Conservation (phyloP, 2,329 filamentous ascomycete genomes). For the Penicillium palitans region DNA sequence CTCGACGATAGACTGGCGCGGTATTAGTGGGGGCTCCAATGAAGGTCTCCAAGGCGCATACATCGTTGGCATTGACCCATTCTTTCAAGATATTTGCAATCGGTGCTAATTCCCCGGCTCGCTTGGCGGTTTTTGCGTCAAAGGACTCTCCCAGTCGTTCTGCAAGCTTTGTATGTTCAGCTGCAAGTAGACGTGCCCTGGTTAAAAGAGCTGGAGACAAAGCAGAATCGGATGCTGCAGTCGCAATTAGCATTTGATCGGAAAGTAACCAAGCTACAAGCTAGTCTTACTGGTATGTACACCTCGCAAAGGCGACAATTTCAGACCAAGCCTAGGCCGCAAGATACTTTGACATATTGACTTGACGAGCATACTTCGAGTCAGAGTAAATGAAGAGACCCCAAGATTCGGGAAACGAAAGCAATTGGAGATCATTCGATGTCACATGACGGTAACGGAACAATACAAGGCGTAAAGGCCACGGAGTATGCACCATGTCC, state of each 20-base stretch:
- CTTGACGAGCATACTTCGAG: constrained; percentile 38
- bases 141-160: constrained; percentile 56
- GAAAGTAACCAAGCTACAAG: neutral
- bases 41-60: constrained; percentile 29
- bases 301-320: constrained; percentile 27
- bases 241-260: constrained; percentile 15
- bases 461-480: constrained; percentile 39
- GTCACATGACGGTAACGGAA: constrained; percentile 18
- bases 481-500: constrained; percentile 19
- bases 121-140: constrained; percentile 58
- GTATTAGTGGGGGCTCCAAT: neutral
- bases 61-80: constrained; percentile 61
- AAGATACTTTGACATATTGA: constrained; percentile 52
- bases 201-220: constrained; percentile 58
- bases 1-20: constrained; percentile 59
- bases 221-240: constrained; percentile 28
- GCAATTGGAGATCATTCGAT: constrained; percentile 3
- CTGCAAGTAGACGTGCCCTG: constrained; percentile 56
- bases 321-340: constrained; percentile 37
- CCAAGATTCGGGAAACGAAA: neutral
- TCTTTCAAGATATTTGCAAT: constrained; percentile 55
- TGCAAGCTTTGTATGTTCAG: constrained; percentile 57
- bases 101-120: constrained; percentile 56
- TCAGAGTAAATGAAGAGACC: neutral
- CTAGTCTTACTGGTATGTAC: constrained; percentile 33